Evolutionary conservation across 2,329 filamentous ascomycete genomes (phyloP).

Genomic region (Fusarium sp.): DNA sequence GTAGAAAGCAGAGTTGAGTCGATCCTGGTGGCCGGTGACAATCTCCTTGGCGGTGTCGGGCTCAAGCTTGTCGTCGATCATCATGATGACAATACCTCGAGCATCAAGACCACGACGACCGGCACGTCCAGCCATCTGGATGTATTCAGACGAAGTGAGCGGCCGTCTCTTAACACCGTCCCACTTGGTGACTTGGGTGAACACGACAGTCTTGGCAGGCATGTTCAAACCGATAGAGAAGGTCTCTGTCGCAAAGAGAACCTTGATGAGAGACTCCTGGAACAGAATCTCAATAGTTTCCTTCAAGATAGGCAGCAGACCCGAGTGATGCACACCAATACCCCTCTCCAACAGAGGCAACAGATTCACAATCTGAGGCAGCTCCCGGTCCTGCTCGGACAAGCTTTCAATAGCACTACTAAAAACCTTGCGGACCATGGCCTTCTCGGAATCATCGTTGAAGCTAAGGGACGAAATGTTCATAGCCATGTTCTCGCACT

Average conservation of each 20-base stretch:
- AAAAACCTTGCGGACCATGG: constrained; percentile 95
- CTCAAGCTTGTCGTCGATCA: constrained; percentile 98
- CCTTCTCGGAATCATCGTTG: constrained; percentile 96
- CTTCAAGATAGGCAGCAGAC: constrained; percentile 94
- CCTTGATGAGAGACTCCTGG: constrained; percentile 98
- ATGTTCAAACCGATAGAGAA: constrained; percentile 99
- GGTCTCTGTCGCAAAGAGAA: constrained; percentile 97
- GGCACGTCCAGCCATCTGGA: constrained; percentile 98
- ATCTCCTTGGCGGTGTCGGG: constrained; percentile 94
- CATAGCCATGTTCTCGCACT: constrained; percentile 92
- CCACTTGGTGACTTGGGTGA: constrained; percentile 95
- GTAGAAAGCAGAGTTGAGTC: constrained; percentile 97
- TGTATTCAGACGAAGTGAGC: constrained; percentile 94
- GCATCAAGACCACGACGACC: constrained; percentile 98
- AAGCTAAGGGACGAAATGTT: constrained; percentile 90
- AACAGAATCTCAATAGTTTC: constrained; percentile 99
- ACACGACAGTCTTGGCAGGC: constrained; percentile 99
- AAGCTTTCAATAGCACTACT: constrained; percentile 92
- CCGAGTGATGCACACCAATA: constrained; percentile 97
- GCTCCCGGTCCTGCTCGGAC: constrained; percentile 88
- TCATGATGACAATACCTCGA: constrained; percentile 99
- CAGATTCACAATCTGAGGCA: constrained; percentile 93
- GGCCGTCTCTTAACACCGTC: constrained; percentile 87
- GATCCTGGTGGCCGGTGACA: constrained; percentile 96
- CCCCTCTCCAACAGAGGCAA: constrained; percentile 90